phyloP scores from a whole-genome alignment of 2,329 filamentous ascomycete genomes.

The Stemphylium beticola region DNA sequence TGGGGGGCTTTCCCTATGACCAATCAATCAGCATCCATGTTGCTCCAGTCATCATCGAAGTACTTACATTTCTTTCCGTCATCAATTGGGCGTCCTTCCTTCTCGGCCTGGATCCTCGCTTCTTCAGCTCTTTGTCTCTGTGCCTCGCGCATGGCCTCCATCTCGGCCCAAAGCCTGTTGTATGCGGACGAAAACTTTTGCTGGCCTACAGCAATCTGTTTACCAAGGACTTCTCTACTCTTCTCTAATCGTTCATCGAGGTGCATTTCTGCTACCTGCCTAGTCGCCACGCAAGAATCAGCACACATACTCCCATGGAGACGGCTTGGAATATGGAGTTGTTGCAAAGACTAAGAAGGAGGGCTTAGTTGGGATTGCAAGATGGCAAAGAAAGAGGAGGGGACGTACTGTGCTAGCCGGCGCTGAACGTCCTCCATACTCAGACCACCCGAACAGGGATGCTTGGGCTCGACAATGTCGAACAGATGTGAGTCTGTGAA shows the following conservation, averaged over 20 bases:
- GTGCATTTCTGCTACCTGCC: conserved; percentile 89
- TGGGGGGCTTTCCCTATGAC: conserved; percentile 34
- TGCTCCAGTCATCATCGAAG: too few relatives aligned
- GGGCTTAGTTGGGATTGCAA: conserved; percentile 33
- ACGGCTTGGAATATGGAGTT: conserved; percentile 38
- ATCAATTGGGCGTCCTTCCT: conserved; percentile 25
- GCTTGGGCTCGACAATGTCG: conserved; percentile 89
- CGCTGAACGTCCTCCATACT: conserved; percentile 95
- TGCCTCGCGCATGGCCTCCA: conserved; percentile 79
- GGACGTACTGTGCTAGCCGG: conserved; percentile 71
- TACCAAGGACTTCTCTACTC: conserved; percentile 83
- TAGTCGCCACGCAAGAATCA: conserved; percentile 47
- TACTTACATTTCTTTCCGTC: conserved; percentile 33
- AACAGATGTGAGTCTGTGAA: conserved; percentile 82
- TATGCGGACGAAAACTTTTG: conserved; percentile 88
- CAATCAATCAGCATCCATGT: conserved; percentile 1
- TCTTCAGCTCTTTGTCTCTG: conserved; percentile 70
- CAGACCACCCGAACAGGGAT: conserved; percentile 90
- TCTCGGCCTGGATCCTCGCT: conserved; percentile 51
- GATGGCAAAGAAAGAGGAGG: conserved; percentile 15
- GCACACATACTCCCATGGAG: conserved; percentile 41
- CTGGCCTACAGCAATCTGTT: conserved; percentile 84
- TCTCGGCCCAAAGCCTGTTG: conserved; percentile 87
- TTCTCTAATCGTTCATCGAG: conserved; percentile 88
- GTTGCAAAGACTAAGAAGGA: conserved; percentile 36